Conservation (phyloP, 768 basidiomycete species). For the Flagelloscypha sp. region DNA sequence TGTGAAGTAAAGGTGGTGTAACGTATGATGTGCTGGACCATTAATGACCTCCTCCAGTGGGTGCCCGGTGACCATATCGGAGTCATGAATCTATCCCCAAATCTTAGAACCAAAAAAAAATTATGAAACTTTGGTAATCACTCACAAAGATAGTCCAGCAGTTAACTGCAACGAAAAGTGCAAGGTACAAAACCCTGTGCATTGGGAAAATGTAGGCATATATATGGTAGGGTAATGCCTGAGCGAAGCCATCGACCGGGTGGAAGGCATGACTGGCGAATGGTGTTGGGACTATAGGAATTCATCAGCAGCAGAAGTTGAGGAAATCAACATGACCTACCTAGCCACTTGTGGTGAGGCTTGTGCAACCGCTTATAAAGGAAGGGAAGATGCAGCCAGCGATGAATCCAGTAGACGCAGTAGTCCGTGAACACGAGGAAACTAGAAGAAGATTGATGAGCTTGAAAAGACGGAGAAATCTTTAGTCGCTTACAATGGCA, state of each 20-base stretch:
- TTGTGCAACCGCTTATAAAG: constrained; percentile 93
- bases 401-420: constrained; percentile 94
- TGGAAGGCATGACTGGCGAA: constrained; percentile 98
- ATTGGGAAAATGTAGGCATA: constrained; percentile 88
- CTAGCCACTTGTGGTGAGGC: constrained; percentile 97
- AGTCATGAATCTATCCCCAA: constrained; percentile 80
- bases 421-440: constrained; percentile 89
- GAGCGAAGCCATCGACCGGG: constrained; percentile 87
- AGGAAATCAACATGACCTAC: constrained; percentile 39
- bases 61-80: constrained; percentile 95
- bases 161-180: constrained; percentile 86
- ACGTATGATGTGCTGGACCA: constrained; percentile 96
- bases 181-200: constrained; percentile 77
- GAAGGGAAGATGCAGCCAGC: constrained; percentile 74
- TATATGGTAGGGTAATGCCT: constrained; percentile 92
- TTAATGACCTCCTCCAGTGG: constrained; percentile 86
- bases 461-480: not conserved
- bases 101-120: constrained; percentile 3
- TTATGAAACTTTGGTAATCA: constrained; percentile 9
- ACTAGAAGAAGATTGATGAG: constrained; percentile 22
- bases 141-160: constrained; percentile 87
- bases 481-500: constrained; percentile 56
- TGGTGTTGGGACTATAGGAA: constrained; percentile 77
- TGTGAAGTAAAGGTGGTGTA: constrained; percentile 95
- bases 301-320: constrained; percentile 5